A percentile compares a stretch with the other conserved stretches of the same genome.
These are phyloP conservation scores for Vinca major DNA, from an alignment of 305 asterid genomes.

Conservation along the genomic window DNA sequence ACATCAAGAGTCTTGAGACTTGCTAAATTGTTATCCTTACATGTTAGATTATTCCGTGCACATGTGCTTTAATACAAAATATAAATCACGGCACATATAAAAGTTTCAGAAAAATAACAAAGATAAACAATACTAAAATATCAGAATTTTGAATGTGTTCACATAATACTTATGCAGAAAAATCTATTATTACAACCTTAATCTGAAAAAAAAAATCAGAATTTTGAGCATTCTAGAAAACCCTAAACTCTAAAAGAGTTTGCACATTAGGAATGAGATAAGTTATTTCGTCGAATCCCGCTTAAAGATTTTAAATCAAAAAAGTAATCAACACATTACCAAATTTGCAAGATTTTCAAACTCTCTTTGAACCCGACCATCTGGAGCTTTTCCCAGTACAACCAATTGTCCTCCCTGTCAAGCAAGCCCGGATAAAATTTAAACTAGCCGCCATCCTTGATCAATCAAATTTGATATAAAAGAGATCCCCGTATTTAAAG, in stretches of 20 bases:
- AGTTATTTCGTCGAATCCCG: neutral
- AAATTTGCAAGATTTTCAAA: constrained; percentile 62
- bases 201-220: neutral
- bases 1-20: neutral
- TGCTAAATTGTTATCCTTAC: neutral
- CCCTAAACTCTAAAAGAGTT: neutral
- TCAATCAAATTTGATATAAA: neutral
- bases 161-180: neutral
- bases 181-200: neutral
- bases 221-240: neutral
- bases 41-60: neutral
- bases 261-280: neutral
- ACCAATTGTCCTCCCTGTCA: constrained; percentile 79
- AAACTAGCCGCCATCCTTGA: neutral
- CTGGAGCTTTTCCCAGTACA: constrained; percentile 74
- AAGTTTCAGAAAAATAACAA: neutral
- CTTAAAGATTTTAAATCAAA: constrained; percentile 4
- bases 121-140: neutral
- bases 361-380: constrained; percentile 68
- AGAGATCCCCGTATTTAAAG: neutral
- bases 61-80: neutral
- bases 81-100: neutral
- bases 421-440: constrained; percentile 13
- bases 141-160: neutral
- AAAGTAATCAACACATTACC: constrained; percentile 36